Percentiles rank a stretch among this genome's conserved stretches.
These are phyloP conservation scores for Fragaria iinumae DNA, from an alignment of 306 rosid genomes.

Conservation along the genomic window DNA sequence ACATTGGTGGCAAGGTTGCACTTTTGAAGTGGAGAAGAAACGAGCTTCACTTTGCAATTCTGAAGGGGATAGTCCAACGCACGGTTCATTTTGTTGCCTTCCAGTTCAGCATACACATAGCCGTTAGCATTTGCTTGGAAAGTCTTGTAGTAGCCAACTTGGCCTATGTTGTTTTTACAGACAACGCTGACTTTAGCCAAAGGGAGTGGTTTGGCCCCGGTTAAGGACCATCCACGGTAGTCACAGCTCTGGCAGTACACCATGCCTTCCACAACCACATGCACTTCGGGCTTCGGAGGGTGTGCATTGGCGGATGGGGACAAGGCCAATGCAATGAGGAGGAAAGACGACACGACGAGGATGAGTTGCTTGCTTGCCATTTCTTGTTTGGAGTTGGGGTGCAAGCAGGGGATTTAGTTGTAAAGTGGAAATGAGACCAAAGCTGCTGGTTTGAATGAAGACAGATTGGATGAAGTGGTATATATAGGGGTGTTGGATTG, in stretches of 20 bases:
- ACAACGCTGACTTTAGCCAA: conserved; percentile 72
- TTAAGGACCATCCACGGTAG: conserved; percentile 65
- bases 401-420: conserved; percentile 16
- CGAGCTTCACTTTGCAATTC: conserved; percentile 66
- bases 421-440: background rate
- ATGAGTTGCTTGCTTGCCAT: conserved; percentile 50
- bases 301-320: conserved; percentile 32
- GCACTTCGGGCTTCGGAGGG: conserved; percentile 43
- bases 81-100: conserved; percentile 61
- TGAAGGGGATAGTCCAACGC: conserved; percentile 79
- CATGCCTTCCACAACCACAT: conserved; percentile 57
- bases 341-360: conserved; percentile 33
- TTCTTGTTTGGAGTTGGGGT: conserved; percentile 18
- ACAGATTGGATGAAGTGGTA: conserved; percentile 11
- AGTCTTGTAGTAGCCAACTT: conserved; percentile 67
- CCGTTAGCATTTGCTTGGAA: conserved; percentile 63
- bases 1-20: conserved; percentile 69
- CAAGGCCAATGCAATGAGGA: conserved; percentile 40
- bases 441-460: conserved; percentile 8
- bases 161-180: conserved; percentile 67
- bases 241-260: conserved; percentile 88
- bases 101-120: conserved; percentile 65
- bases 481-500: conserved; percentile 20
- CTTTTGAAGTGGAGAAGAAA: conserved; percentile 58
- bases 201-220: conserved; percentile 60